These are phyloP conservation scores for Hyaloscypha hepaticicola DNA, from an alignment of 495 filamentous ascomycete genomes.

Conservation along the genomic window DNA sequence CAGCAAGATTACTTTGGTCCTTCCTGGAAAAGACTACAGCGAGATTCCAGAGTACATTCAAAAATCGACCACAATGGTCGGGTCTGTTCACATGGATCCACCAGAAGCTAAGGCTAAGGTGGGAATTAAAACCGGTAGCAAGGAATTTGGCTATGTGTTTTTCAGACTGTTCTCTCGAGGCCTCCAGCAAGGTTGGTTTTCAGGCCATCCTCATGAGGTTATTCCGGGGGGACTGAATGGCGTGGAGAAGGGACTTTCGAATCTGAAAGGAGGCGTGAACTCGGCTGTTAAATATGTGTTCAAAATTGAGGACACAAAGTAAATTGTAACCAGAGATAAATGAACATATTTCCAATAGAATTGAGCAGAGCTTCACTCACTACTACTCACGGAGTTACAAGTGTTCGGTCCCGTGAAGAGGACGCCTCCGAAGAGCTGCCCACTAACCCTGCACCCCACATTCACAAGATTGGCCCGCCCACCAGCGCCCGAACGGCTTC, in stretches of 20 bases:
- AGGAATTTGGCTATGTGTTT: slow-evolving; percentile 59
- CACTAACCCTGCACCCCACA: not conserved
- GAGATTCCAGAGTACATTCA: slow-evolving; percentile 38
- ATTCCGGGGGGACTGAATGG: slow-evolving; percentile 58
- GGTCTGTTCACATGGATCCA: slow-evolving; percentile 46
- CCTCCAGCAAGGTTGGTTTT: slow-evolving; percentile 61
- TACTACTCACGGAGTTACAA: not conserved
- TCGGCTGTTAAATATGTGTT: slow-evolving; percentile 70
- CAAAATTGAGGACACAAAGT: slow-evolving; percentile 56
- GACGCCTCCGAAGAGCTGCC: not conserved
- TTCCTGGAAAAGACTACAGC: slow-evolving; percentile 40
- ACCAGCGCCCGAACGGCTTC: not conserved
- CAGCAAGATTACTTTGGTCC: slow-evolving; percentile 55
- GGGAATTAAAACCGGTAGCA: slow-evolving; percentile 32
- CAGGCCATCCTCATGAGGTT: slow-evolving; percentile 59
- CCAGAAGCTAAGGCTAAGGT: slow-evolving; percentile 12
- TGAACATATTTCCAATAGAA: not conserved
- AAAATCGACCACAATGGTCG: slow-evolving; percentile 45
- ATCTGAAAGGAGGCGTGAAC: slow-evolving; percentile 61
- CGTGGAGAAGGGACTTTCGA: slow-evolving; percentile 52
- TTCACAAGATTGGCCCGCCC: not conserved
- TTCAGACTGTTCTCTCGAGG: slow-evolving; percentile 37
- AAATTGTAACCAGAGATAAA: not conserved
- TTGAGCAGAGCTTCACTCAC: not conserved
- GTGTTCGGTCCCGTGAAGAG: not conserved